These are phyloP conservation scores for Brasilioporus rufonigricans DNA, from an alignment of 768 basidiomycete genomes.

Conservation along the genomic window DNA sequence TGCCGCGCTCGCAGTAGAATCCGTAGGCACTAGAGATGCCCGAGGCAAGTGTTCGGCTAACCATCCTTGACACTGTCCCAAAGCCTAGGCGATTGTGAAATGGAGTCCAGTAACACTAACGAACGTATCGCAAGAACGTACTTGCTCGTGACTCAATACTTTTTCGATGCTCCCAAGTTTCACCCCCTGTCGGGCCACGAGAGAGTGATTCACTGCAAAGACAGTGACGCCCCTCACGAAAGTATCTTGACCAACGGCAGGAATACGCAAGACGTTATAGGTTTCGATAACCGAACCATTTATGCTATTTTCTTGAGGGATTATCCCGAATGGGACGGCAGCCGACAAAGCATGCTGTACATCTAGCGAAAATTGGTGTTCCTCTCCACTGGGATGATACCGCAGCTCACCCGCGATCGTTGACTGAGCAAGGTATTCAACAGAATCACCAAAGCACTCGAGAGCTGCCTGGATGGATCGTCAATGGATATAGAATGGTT, in stretches of 20 bases:
- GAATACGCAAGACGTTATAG: slow-evolving; percentile 58
- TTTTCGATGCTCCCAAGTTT: slow-evolving; percentile 50
- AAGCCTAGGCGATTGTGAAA: slow-evolving; percentile 46
- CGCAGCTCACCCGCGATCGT: slow-evolving; percentile 42
- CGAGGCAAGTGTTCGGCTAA: slow-evolving; percentile 50
- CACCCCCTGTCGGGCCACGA: slow-evolving; percentile 61
- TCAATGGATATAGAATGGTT: slow-evolving; percentile 22
- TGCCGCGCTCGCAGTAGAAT: slow-evolving; percentile 76
- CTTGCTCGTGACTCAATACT: slow-evolving; percentile 81
- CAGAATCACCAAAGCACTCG: slow-evolving; percentile 44
- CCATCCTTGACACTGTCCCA: slow-evolving; percentile 76
- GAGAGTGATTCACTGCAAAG: slow-evolving; percentile 64
- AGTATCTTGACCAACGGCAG: slow-evolving; percentile 35
- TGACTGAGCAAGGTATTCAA: slow-evolving; percentile 39
- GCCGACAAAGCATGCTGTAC: slow-evolving; percentile 54
- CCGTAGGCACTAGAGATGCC: slow-evolving; percentile 51
- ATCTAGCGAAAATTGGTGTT: slow-evolving; percentile 38
- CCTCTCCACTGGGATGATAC: background rate
- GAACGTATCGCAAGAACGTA: slow-evolving; percentile 27
- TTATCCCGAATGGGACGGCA: slow-evolving; percentile 49
- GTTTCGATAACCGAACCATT: slow-evolving; percentile 75
- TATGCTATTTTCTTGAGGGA: slow-evolving; percentile 80
- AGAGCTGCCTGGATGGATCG: slow-evolving; percentile 40
- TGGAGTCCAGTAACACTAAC: background rate
- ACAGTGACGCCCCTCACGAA: slow-evolving; percentile 62